These are phyloP conservation scores for Maudiozyma bulderi DNA, from an alignment of 805 yeast species.

Conservation along the genomic window DNA sequence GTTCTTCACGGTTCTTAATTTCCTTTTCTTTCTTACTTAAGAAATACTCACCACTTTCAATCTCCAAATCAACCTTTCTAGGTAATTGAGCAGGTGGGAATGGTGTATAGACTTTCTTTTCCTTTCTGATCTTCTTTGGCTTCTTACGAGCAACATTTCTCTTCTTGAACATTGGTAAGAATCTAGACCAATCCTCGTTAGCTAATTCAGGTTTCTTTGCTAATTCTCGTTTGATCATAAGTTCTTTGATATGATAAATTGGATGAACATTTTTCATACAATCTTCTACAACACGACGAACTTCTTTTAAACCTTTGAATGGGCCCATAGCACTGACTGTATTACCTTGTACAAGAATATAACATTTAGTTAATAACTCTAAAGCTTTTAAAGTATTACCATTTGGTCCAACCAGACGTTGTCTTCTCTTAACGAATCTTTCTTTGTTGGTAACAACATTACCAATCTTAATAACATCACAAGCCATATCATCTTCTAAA, in stretches of 20 bases:
- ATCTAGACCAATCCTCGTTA: slow-evolving; percentile 92
- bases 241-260: slow-evolving; percentile 92
- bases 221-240: slow-evolving; percentile 93
- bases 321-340: slow-evolving; percentile 98
- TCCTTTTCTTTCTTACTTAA: slow-evolving; percentile 78
- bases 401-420: slow-evolving; percentile 90
- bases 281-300: slow-evolving; percentile 91
- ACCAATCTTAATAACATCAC: slow-evolving; percentile 94
- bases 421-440: slow-evolving; percentile 89
- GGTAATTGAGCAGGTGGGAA: slow-evolving; percentile 98
- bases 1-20: slow-evolving; percentile 58
- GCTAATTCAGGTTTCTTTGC: slow-evolving; percentile 93
- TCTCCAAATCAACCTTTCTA: slow-evolving; percentile 92
- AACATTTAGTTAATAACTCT: slow-evolving; percentile 90
- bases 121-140: slow-evolving; percentile 54
- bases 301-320: slow-evolving; percentile 81
- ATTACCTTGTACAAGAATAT: slow-evolving; percentile 92
- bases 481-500: slow-evolving; percentile 83
- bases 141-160: slow-evolving; percentile 90
- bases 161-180: slow-evolving; percentile 93
- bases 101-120: slow-evolving; percentile 82
- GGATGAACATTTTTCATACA: slow-evolving; percentile 97
- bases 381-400: slow-evolving; percentile 95
- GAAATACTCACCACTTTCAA: slow-evolving; percentile 97
- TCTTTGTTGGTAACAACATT: slow-evolving; percentile 83